Percentiles rank a stretch among this genome's conserved stretches.
Evolutionary conservation across 768 basidiomycete species (phyloP).

Genomic region (Omphalotus guepiniiformis): DNA sequence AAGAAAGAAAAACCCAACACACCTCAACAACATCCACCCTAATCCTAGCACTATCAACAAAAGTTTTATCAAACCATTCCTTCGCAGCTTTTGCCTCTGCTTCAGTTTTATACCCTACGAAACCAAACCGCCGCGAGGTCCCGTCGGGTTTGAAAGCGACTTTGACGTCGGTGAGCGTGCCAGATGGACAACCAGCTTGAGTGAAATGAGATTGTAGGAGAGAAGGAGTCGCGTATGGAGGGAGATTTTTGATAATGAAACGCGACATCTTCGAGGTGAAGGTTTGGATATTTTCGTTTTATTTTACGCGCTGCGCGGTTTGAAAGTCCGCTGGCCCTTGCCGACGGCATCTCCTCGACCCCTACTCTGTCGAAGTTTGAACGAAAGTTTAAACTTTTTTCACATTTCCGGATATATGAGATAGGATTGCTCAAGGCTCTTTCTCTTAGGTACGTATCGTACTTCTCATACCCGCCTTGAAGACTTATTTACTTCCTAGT

Average conservation of each 20-base stretch:
- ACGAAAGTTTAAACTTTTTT: no score
- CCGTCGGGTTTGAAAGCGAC: slow-evolving; percentile 75
- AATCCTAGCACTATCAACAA: slow-evolving; percentile 75
- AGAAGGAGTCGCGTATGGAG: slow-evolving; percentile 59
- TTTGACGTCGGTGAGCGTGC: slow-evolving; percentile 82
- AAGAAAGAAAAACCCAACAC: slow-evolving; percentile 23
- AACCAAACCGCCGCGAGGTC: slow-evolving; percentile 83
- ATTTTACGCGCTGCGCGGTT: no score
- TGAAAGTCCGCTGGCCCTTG: background rate
- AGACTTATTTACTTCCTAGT: no score
- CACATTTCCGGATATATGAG: no score
- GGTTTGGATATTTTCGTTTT: no score
- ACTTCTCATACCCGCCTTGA: no score
- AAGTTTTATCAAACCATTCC: slow-evolving; percentile 84
- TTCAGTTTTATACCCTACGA: slow-evolving; percentile 84
- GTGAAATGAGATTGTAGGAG: slow-evolving; percentile 68
- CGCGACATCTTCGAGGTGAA: slow-evolving; percentile 87
- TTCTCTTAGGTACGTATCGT: no score
- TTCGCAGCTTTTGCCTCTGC: slow-evolving; percentile 70
- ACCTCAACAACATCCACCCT: slow-evolving; percentile 78
- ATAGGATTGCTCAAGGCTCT: no score
- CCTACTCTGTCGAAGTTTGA: no score
- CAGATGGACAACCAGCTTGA: slow-evolving; percentile 53
- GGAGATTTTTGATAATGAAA: slow-evolving; percentile 80
- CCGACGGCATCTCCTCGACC: no score